These are phyloP conservation scores for Claviceps africana DNA, from an alignment of 2,329 filamentous ascomycete genomes.

Conservation along the genomic window DNA sequence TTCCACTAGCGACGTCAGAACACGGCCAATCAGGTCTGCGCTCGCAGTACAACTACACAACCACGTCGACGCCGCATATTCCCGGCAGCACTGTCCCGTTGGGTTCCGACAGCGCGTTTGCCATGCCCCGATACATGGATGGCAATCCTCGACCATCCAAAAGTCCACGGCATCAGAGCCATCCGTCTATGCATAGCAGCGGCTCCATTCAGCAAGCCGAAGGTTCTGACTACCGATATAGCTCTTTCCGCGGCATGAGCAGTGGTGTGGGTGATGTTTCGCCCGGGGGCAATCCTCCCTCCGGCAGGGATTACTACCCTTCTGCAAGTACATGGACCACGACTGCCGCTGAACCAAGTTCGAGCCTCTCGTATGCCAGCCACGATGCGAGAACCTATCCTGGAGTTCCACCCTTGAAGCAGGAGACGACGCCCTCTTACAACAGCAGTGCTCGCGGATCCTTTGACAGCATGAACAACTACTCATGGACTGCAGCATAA, in stretches of 20 bases:
- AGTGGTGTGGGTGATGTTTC: conserved; percentile 19
- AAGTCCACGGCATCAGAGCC: conserved; percentile 39
- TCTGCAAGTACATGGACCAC: conserved; percentile 37
- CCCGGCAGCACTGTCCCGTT: conserved; percentile 25
- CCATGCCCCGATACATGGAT: conserved; percentile 44
- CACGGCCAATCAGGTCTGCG: conserved; percentile 33
- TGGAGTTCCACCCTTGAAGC: conserved; percentile 16
- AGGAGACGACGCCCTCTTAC: conserved; percentile 28
- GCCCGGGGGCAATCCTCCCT: conserved; percentile 15
- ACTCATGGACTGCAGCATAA: conserved; percentile 42
- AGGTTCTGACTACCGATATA: conserved; percentile 42
- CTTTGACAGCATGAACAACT: conserved; percentile 38
- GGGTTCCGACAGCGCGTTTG: conserved; percentile 32
- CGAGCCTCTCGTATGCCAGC: conserved; percentile 31
- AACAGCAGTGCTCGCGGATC: conserved; percentile 26
- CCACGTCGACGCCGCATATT: conserved; percentile 36
- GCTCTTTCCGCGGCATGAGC: conserved; percentile 24
- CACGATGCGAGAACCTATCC: conserved; percentile 21
- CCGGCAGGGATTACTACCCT: conserved; percentile 39
- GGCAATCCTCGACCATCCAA: conserved; percentile 38
- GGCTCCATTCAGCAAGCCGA: conserved; percentile 34
- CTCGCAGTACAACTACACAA: conserved; percentile 41
- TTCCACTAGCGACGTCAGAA: conserved; percentile 35
- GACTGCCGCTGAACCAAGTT: conserved; percentile 30
- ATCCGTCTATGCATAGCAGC: conserved; percentile 38